Evolutionary conservation across 768 basidiomycete genomes (phyloP).

Genomic region (Coprinellus aureogranulatus): DNA sequence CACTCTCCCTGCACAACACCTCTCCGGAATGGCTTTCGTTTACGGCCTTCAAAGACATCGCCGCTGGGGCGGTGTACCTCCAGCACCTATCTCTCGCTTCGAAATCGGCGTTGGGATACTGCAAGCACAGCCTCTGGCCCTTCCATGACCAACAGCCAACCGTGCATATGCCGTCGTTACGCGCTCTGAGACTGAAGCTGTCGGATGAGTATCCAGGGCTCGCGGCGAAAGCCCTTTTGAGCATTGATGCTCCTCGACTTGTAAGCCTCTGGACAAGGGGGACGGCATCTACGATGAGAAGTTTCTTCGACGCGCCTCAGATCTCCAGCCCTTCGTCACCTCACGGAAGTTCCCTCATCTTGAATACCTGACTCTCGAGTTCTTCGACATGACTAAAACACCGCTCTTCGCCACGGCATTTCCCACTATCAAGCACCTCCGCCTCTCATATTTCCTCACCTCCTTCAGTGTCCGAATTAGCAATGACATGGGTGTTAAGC

Average conservation of each 20-base stretch:
- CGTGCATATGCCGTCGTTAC: neutral
- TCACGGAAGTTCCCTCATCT: neutral
- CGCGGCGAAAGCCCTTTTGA: neutral
- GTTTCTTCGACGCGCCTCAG: constrained; percentile 5
- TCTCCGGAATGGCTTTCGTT: constrained; percentile 1
- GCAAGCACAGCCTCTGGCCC: neutral
- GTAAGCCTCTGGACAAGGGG: neutral
- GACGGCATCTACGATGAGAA: neutral
- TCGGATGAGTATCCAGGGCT: neutral
- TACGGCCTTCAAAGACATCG: neutral
- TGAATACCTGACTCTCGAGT: constrained; percentile 7
- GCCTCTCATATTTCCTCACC: neutral
- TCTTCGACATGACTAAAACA: neutral
- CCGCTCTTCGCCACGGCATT: neutral
- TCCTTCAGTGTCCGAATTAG: neutral
- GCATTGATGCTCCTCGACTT: constrained; percentile 3
- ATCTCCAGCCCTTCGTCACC: neutral
- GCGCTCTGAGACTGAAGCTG: constrained; percentile 1
- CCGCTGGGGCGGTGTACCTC: neutral
- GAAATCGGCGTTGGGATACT: neutral
- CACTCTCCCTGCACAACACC: constrained; percentile 5
- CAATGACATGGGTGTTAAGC: neutral
- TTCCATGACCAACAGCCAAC: neutral
- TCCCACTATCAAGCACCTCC: constrained; percentile 4
- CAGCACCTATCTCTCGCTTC: constrained; percentile 7